These are phyloP conservation scores for Leptomonas pyrrhocoris DNA, from an alignment of 208 protist species.

Conservation along the genomic window DNA sequence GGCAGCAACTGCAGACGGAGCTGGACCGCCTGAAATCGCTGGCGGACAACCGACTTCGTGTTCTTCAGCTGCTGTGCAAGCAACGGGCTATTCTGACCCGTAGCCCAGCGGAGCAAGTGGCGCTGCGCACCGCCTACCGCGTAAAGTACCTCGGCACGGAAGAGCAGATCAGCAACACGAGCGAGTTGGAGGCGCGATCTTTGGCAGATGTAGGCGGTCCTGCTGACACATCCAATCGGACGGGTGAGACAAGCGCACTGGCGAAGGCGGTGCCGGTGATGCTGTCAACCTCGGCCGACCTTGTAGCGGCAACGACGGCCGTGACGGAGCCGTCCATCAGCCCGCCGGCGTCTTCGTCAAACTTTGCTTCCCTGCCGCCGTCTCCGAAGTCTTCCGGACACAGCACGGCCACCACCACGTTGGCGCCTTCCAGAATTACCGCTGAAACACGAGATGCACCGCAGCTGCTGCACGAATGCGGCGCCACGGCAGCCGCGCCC, in stretches of 20 bases:
- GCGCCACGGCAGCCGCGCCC: neutral
- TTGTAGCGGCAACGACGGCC: too few relatives aligned
- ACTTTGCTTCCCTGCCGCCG: slow-evolving; percentile 23
- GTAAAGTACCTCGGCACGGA: slow-evolving; percentile 28
- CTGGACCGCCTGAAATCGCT: slow-evolving; percentile 48
- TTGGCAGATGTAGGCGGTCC: too few relatives aligned
- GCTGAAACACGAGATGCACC: neutral
- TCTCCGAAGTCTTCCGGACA: slow-evolving; percentile 23
- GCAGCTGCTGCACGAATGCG: neutral
- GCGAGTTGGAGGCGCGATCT: slow-evolving; percentile 2
- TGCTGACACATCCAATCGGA: too few relatives aligned
- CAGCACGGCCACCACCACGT: neutral
- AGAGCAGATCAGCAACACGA: neutral
- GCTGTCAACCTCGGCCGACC: too few relatives aligned
- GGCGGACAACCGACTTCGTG: slow-evolving; percentile 49
- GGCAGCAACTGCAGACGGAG: slow-evolving; percentile 47
- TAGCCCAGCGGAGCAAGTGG: slow-evolving; percentile 47
- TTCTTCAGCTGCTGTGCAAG: slow-evolving; percentile 63
- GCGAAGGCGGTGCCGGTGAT: too few relatives aligned
- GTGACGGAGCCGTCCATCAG: neutral
- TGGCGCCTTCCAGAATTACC: neutral
- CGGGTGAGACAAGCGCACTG: too few relatives aligned
- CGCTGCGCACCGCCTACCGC: slow-evolving; percentile 42
- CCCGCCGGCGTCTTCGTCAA: slow-evolving; percentile 13
- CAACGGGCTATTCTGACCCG: slow-evolving; percentile 49